Percentiles rank a stretch among this genome's conserved stretches.
Conservation (phyloP, 257 asterid genomes). For the Knoxia roxburghii region DNA sequence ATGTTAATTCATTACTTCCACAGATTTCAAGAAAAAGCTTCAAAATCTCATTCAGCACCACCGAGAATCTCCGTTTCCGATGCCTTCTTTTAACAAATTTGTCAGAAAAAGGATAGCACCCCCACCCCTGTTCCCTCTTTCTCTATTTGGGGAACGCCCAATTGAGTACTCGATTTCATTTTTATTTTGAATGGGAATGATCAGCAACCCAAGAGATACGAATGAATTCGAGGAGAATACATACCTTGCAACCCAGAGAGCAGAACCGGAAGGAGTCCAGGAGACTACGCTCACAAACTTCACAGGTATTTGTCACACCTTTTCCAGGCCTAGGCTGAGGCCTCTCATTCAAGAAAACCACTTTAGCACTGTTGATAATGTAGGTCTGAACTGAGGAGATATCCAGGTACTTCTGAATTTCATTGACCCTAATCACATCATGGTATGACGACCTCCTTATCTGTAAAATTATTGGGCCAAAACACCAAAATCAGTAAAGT, state of each 20-base stretch:
- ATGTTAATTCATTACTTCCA: not conserved
- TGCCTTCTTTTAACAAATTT: not conserved
- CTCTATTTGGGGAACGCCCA: not conserved
- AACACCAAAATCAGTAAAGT: not conserved
- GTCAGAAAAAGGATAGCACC: not conserved
- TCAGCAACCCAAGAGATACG: not conserved
- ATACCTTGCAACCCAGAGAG: conserved; percentile 94
- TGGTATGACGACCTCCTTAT: conserved; percentile 90
- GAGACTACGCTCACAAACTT: conserved; percentile 75
- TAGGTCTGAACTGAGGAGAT: conserved; percentile 69
- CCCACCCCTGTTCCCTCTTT: too few species aligned
- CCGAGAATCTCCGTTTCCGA: not conserved
- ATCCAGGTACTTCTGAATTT: conserved; percentile 72
- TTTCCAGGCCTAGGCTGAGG: conserved; percentile 93
- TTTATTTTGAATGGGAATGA: conserved; percentile 5
- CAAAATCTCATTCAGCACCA: not conserved
- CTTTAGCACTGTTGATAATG: conserved; percentile 77
- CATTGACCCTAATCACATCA: conserved; percentile 75
- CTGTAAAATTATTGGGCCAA: conserved; percentile 24
- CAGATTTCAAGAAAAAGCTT: not conserved
- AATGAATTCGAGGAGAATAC: not conserved
- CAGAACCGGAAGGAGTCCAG: conserved; percentile 79
- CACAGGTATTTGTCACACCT: conserved; percentile 78
- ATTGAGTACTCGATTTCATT: not conserved
- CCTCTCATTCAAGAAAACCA: conserved; percentile 73